phyloP scores from a whole-genome alignment of 169 alveolate species.

The Eimeria acervulina region DNA sequence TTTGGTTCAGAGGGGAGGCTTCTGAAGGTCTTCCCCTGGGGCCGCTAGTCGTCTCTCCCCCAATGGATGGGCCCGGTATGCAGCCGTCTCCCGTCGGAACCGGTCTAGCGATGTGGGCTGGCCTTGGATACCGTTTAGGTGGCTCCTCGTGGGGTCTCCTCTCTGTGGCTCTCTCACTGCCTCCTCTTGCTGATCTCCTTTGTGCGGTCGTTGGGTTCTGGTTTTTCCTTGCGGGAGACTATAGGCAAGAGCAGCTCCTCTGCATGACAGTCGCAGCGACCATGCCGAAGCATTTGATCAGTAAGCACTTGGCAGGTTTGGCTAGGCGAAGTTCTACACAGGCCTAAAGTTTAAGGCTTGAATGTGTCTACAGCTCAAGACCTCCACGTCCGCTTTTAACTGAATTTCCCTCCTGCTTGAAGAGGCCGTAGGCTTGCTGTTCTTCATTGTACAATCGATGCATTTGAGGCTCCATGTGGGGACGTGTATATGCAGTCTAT shows the following conservation, averaged over 20 bases:
- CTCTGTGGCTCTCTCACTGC: conserved; percentile 36
- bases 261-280: conserved; percentile 71
- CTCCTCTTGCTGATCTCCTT: conserved; percentile 62
- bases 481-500: conserved; percentile 4
- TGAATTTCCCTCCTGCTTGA: not conserved
- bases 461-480: not conserved
- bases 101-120: conserved; percentile 44
- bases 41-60: conserved; percentile 31
- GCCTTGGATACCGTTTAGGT: conserved; percentile 29
- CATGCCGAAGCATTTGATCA: conserved; percentile 66
- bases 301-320: conserved; percentile 29
- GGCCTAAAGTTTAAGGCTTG: not conserved
- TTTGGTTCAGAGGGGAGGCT: conserved; percentile 44
- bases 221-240: conserved; percentile 56
- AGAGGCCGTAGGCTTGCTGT: not conserved
- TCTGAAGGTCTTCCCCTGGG: not conserved
- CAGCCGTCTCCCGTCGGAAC: conserved; percentile 35
- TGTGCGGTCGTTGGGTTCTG: conserved; percentile 52
- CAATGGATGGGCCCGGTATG: conserved; percentile 21
- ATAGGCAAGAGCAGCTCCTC: conserved; percentile 70
- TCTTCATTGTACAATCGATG: not conserved
- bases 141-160: conserved; percentile 72
- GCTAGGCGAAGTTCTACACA: not conserved
- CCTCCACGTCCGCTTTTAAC: not conserved
- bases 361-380: not conserved